These are phyloP conservation scores for Gloeophyllum trabeum DNA, from an alignment of 768 basidiomycete species.

Conservation along the genomic window DNA sequence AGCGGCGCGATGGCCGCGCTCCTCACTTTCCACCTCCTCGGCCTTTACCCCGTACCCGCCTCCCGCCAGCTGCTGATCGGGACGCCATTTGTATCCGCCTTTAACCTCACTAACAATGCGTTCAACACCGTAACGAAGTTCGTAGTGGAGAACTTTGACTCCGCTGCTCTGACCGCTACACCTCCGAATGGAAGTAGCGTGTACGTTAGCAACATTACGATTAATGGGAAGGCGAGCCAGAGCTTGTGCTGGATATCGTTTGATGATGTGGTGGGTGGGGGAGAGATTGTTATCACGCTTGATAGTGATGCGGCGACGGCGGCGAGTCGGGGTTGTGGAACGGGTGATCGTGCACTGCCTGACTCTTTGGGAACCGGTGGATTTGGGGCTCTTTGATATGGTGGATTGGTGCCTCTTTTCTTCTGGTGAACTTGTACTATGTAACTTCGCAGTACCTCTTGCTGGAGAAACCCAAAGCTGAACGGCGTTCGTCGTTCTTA, in stretches of 20 bases:
- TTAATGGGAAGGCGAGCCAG: slow-evolving; percentile 25
- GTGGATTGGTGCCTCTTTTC: no score
- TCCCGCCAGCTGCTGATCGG: slow-evolving; percentile 36
- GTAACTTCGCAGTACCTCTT: no score
- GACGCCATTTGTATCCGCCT: slow-evolving; percentile 35
- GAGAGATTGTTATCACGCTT: slow-evolving; percentile 31
- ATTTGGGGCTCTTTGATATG: no score
- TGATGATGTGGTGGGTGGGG: slow-evolving; percentile 31
- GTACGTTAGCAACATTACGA: slow-evolving; percentile 30
- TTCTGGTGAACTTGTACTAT: no score
- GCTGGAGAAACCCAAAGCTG: no score
- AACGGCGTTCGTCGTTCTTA: no score
- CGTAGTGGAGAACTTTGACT: slow-evolving; percentile 31
- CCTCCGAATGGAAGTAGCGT: slow-evolving; percentile 29
- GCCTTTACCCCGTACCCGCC: slow-evolving; percentile 36
- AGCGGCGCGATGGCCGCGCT: slow-evolving; percentile 42
- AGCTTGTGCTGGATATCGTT: slow-evolving; percentile 35
- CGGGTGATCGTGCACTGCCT: slow-evolving; percentile 1
- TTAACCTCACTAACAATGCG: slow-evolving; percentile 27
- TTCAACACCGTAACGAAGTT: slow-evolving; percentile 28
- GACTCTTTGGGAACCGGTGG: neutral
- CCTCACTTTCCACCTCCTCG: slow-evolving; percentile 36
- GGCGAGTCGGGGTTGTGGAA: slow-evolving; percentile 26
- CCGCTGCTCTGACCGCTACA: slow-evolving; percentile 18
- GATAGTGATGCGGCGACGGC: slow-evolving; percentile 26